A percentile compares a stretch with the other conserved stretches of the same genome.
These are phyloP conservation scores for Rhynchospora tenuis DNA, from an alignment of 176 grass and related monocot genomes.

Conservation along the genomic window DNA sequence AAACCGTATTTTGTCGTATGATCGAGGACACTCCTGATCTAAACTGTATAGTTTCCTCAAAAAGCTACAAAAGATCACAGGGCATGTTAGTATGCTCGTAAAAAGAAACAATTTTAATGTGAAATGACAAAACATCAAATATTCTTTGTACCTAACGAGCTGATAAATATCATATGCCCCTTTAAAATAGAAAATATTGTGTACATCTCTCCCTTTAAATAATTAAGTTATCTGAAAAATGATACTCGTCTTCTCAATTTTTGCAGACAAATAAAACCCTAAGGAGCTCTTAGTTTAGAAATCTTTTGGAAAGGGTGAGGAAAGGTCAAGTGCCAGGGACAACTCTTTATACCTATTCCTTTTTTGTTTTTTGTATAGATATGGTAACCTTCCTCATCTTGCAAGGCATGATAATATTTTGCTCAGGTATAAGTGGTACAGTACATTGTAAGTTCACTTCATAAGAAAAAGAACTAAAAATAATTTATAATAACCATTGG, in stretches of 20 bases:
- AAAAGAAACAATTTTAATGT: neutral
- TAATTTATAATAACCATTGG: slow-evolving; percentile 53
- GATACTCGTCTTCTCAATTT: neutral
- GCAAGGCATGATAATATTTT: neutral
- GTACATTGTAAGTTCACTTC: neutral
- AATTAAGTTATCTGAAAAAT: neutral
- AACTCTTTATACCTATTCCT: neutral
- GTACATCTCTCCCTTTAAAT: neutral
- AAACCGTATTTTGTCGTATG: slow-evolving; percentile 85
- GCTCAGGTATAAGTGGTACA: neutral
- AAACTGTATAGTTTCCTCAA: slow-evolving; percentile 74
- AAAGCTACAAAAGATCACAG: slow-evolving; percentile 44
- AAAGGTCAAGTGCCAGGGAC: neutral
- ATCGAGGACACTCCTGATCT: slow-evolving; percentile 70
- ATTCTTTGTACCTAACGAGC: too few relatives aligned
- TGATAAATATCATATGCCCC: neutral
- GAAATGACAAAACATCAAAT: neutral
- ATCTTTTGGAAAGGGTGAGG: neutral
- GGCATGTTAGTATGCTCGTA: neutral
- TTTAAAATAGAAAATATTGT: neutral
- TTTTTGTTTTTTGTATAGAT: neutral
- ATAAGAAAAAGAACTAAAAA: neutral
- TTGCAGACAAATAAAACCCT: neutral
- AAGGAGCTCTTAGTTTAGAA: neutral
- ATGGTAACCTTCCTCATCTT: neutral